Conservation (phyloP, 257 asterid species). For the Thymus mandschuricus region DNA sequence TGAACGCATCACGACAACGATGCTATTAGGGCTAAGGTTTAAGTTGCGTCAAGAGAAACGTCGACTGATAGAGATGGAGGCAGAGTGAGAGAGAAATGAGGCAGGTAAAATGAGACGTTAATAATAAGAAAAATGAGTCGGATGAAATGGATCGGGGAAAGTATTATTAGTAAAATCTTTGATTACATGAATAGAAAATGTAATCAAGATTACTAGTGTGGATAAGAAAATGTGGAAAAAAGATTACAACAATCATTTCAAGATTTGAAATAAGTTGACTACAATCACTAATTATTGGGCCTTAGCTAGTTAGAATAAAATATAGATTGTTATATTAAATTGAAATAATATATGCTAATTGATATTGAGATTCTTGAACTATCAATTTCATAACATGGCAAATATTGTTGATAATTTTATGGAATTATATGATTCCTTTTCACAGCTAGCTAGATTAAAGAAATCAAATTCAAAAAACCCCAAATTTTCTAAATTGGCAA, state of each 20-base stretch:
- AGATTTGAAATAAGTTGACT: not conserved
- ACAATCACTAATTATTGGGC: not conserved
- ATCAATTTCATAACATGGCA: constrained; percentile 13
- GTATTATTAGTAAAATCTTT: no score
- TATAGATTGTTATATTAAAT: not conserved
- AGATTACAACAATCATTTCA: not conserved
- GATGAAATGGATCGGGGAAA: no score
- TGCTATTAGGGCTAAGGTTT: no score
- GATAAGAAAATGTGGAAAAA: not conserved
- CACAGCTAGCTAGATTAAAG: not conserved
- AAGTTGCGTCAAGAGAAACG: no score
- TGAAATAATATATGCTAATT: not conserved
- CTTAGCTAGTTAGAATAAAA: not conserved
- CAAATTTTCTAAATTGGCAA: no score
- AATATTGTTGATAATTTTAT: not conserved
- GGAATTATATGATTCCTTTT: not conserved
- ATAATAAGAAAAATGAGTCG: no score
- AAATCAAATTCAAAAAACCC: not conserved
- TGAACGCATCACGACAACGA: no score
- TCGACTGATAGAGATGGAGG: no score
- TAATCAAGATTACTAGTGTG: no score
- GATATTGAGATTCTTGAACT: not conserved
- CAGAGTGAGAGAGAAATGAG: no score
- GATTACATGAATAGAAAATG: no score
- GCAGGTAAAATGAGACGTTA: no score